A percentile compares a stretch with the other conserved stretches of the same genome.
Conservation (phyloP, 805 yeast species). For the Candida alai region DNA sequence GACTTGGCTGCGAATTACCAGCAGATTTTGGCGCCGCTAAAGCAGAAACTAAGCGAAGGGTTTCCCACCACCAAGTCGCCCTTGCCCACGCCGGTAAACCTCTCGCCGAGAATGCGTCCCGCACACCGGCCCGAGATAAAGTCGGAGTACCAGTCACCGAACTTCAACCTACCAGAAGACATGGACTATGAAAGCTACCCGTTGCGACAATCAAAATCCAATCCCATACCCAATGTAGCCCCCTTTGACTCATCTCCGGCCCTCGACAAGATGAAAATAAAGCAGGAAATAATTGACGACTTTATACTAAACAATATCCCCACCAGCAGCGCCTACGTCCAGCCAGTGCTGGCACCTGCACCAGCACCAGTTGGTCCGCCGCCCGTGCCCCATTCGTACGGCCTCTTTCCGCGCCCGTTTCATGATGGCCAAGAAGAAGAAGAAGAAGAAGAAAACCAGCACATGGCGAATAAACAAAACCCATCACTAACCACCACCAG, state of each 20-base stretch:
- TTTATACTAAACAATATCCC: constrained; percentile 36
- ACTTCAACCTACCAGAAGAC: constrained; percentile 5
- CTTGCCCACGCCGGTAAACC: constrained; percentile 3
- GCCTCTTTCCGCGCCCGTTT: no score
- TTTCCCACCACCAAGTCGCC: background rate
- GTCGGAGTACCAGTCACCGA: constrained; percentile 2
- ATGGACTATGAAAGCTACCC: constrained; percentile 11
- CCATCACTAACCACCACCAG: constrained; percentile 2
- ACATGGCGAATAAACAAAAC: no score
- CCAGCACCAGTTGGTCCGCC: background rate
- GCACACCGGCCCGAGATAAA: background rate
- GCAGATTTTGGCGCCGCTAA: constrained; percentile 10
- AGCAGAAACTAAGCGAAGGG: constrained; percentile 5
- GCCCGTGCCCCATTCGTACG: no score
- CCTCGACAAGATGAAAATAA: constrained; percentile 22
- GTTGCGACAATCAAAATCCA: constrained; percentile 10
- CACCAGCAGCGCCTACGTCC: constrained; percentile 9
- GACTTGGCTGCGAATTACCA: constrained; percentile 14
- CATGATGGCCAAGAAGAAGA: no score
- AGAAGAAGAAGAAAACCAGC: background rate
- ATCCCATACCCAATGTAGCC: constrained; percentile 3
- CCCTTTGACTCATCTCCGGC: background rate
- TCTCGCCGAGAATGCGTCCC: constrained; percentile 1
- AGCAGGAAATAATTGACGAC: constrained; percentile 39
- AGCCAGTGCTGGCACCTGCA: constrained; percentile 5